Conservation (phyloP, 2,329 filamentous ascomycete species). For the Diaporthe helianthi region DNA sequence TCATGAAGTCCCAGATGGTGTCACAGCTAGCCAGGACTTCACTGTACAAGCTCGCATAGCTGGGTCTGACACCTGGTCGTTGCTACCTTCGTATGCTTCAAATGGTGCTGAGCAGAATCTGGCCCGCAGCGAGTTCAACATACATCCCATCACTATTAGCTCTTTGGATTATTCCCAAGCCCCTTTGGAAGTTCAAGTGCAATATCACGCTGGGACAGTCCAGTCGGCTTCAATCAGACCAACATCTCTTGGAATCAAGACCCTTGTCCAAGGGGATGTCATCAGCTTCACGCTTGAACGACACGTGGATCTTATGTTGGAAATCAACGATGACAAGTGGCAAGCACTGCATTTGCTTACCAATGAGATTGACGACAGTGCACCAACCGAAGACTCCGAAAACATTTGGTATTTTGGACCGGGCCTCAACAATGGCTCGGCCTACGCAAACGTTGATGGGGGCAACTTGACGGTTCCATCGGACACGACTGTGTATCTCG, state of each 20-base stretch:
- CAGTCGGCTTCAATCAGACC: background rate
- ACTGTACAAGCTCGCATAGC: background rate
- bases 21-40: slow-evolving; percentile 5
- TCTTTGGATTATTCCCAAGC: background rate
- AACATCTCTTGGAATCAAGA: background rate
- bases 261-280: background rate
- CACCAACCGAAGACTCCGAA: background rate
- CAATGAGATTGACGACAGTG: background rate
- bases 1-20: background rate
- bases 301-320: background rate
- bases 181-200: background rate
- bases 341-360: slow-evolving; percentile 1
- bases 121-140: background rate
- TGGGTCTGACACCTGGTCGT: background rate
- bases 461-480: slow-evolving; percentile 1
- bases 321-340: slow-evolving; percentile 13
- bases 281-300: background rate
- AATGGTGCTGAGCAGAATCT: slow-evolving; percentile 6
- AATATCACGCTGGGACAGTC: background rate
- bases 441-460: background rate
- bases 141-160: background rate
- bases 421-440: background rate
- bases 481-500: background rate
- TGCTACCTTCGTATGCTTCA: background rate
- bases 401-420: slow-evolving; percentile 14